These are phyloP conservation scores for Ceratocystis eucalypticola DNA, from an alignment of 2,329 filamentous ascomycete genomes.

Conservation along the genomic window DNA sequence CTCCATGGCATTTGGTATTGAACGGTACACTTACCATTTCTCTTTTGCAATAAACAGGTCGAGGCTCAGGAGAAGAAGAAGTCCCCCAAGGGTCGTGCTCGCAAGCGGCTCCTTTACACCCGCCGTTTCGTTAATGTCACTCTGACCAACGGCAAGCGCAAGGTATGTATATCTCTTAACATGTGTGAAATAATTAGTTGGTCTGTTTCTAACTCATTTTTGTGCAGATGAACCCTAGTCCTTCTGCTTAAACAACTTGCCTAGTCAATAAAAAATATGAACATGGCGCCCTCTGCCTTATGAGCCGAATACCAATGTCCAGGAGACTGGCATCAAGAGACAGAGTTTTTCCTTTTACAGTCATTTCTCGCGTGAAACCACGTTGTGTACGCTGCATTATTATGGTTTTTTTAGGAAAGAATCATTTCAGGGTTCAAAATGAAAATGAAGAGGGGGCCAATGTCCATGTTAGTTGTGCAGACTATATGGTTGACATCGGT, in stretches of 20 bases:
- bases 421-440: not conserved
- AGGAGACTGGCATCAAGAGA: conserved; percentile 8
- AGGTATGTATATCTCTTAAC: conserved; percentile 42
- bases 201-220: conserved; percentile 3
- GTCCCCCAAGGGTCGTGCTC: conserved; percentile 89
- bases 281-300: conserved; percentile 12
- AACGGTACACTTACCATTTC: not conserved
- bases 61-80: conserved; percentile 92
- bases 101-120: conserved; percentile 94
- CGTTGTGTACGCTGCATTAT: not conserved
- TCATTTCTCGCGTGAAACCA: not conserved
- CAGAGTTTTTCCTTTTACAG: conserved; percentile 4
- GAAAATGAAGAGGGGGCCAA: not conserved
- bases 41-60: conserved; percentile 40
- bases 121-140: conserved; percentile 98
- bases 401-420: not conserved
- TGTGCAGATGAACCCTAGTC: conserved; percentile 32
- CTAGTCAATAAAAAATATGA: conserved; percentile 17
- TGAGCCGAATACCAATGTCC: conserved; percentile 14
- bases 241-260: conserved; percentile 26
- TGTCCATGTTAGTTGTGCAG: not conserved
- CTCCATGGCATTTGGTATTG: not conserved
- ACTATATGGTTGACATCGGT: not conserved
- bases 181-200: not conserved
- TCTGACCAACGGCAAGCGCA: conserved; percentile 94